These are phyloP conservation scores for Microcyclosporella mali DNA, from an alignment of 2,329 filamentous ascomycete genomes.

Conservation along the genomic window DNA sequence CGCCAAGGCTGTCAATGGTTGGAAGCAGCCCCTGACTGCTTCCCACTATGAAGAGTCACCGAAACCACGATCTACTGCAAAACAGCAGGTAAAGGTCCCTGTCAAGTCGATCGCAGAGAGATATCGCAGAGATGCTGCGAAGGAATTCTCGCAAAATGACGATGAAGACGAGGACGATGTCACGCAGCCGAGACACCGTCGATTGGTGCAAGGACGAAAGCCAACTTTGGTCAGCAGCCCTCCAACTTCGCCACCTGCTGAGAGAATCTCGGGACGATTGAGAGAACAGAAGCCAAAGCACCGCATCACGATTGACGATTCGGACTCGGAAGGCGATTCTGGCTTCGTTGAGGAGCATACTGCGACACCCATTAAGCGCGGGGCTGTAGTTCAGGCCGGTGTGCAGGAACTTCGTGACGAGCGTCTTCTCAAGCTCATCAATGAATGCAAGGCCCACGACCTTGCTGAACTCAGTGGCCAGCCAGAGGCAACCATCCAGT, in stretches of 20 bases:
- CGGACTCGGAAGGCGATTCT: slow-evolving; percentile 39
- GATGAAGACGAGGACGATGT: slow-evolving; percentile 26
- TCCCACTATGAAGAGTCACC: slow-evolving; percentile 8
- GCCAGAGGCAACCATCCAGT: slow-evolving; percentile 60
- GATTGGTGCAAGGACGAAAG: slow-evolving; percentile 48
- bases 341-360: slow-evolving; percentile 15
- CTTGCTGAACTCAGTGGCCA: slow-evolving; percentile 76
- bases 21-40: slow-evolving; percentile 8
- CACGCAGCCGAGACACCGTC: slow-evolving; percentile 22
- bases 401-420: slow-evolving; percentile 18
- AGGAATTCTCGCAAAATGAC: slow-evolving; percentile 13
- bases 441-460: slow-evolving; percentile 67
- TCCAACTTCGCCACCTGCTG: slow-evolving; percentile 17
- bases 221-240: slow-evolving; percentile 32
- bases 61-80: slow-evolving; percentile 40
- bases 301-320: slow-evolving; percentile 32
- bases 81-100: slow-evolving; percentile 50
- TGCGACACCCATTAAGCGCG: slow-evolving; percentile 3
- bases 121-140: slow-evolving; percentile 16
- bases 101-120: slow-evolving; percentile 48
- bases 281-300: slow-evolving; percentile 11
- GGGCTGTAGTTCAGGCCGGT: slow-evolving; percentile 4
- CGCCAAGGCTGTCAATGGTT: slow-evolving; percentile 10
- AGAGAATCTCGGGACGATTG: slow-evolving; percentile 9
- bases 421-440: slow-evolving; percentile 71